Evolutionary conservation across 768 basidiomycete genomes (phyloP), one percentile per base, ranked within the genome.

Genomic region (Lentinula sp.): DNA sequence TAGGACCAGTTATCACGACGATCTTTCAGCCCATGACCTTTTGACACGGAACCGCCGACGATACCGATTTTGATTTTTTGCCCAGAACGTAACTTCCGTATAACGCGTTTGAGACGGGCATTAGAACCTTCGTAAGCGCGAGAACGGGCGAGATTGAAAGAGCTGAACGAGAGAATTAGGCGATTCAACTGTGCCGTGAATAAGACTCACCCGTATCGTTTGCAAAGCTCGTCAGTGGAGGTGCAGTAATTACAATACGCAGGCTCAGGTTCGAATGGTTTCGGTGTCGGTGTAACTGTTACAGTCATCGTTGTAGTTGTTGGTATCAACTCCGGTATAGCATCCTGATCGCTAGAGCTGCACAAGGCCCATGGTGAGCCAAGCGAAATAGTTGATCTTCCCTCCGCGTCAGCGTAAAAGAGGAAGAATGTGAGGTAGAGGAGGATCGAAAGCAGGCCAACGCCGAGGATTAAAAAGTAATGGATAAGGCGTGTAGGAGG

Each of bases 121-220:
- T 56, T 56, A 3, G 55, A 39, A 9, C 55, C 55, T 56, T 56
- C 55, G 23, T 56, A 56, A 12, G 55, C 55, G 2, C 55, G 55
- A 6, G 55, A 56, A 56, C 55, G 55, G n/a, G 55, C 55, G 0
- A 56, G 13, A 10, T 56, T 56, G 23, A 42, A 56, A 13, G 55
- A 41, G 20, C 55, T 56, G 1, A 28, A 13, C 16, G 18, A 33
- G 28, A 12, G 9, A 43, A 23, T 43, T 5, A 48, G 1, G n/a
- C 16, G 43, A 45, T 45, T 5, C 43, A 3, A 28, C 28, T 3
- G 16, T 4, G 36, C 16, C 10, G 13, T 16, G 16, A 10, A 9
- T 10, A 20, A 39, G 37, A 55, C 55, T 48, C n/a, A 48, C 46
- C 55, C 55, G 28, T 56, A 56, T 20, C 55, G 55, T 43, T 56